Evolutionary conservation across 2,329 filamentous ascomycete species (phyloP), one percentile per base, ranked within the genome.

Genomic region (Fusarium sp.): DNA sequence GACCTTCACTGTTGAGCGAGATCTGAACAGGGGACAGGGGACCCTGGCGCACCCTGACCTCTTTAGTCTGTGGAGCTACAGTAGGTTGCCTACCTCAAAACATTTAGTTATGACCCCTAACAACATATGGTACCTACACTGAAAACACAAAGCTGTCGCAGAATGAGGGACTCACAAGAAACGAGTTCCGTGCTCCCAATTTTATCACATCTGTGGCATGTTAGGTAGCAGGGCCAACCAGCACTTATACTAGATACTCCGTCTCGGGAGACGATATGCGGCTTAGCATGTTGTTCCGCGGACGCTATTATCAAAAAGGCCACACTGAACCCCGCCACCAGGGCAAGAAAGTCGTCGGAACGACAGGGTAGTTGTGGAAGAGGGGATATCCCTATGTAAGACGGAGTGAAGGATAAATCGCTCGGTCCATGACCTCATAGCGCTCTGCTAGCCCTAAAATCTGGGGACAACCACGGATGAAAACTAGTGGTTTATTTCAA

Each of bases 401-500:
- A 48, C 55, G 61, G 35, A 63, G 42, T 35, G 47, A 56, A 36
- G 61, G 45, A 54, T 41, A 51, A 63, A 63, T 62, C 48, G 52
- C 66, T 73, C 68, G 61, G 66, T 38, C 35, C 28, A 76, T 78
- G 76, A 78, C 72, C 73, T 77, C 76, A 78, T 78, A 61, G 58
- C 60, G 44, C 31, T 42, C 48, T 66, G 55, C 63, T 70, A 66
- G 73, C 62, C 73, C 63, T 71, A 75, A 76, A 78, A 73, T 57
- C 73, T 70, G 75, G 73, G 67, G 73, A 69, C 63, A 56, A 72
- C 61, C 57, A 65, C 31, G 26, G 38, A 61, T 22, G 63, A 74
- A 48, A 62, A 52, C 49, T 56, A 56, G 57, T 51, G 33, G 33
- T 44, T 60, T 71, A 48, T 68, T 51, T 61, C 63, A 62, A 57